Conservation (phyloP, 2,329 filamentous ascomycete species). For the Penicillium sp. region DNA sequence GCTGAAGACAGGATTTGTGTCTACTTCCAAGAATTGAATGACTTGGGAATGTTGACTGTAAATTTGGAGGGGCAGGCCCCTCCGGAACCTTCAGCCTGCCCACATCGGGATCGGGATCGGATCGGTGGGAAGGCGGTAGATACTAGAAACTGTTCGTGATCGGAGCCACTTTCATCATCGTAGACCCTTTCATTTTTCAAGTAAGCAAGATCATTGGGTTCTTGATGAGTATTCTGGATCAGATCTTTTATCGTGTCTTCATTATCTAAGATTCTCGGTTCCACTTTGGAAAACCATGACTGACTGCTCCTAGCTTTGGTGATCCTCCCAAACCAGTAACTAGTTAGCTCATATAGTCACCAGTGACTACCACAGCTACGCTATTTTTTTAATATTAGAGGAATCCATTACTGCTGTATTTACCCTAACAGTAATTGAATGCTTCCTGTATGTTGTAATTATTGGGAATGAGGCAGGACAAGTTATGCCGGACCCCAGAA, state of each 20-base stretch:
- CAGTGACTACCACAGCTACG: not conserved
- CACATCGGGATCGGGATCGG: conserved; percentile 5
- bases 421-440: not conserved
- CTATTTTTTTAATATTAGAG: not conserved
- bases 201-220: not conserved
- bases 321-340: too few relatives aligned
- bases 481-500: too few relatives aligned
- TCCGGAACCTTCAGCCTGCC: not conserved
- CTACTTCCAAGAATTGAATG: not conserved
- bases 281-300: too few relatives aligned
- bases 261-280: too few relatives aligned
- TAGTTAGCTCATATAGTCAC: too few relatives aligned
- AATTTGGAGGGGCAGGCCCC: not conserved
- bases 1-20: not conserved
- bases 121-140: conserved; percentile 6
- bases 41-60: not conserved
- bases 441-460: too few relatives aligned
- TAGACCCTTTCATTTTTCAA: not conserved
- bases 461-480: too few relatives aligned
- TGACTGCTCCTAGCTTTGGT: too few relatives aligned
- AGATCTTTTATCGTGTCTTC: too few relatives aligned
- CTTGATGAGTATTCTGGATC: too few relatives aligned
- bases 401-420: not conserved
- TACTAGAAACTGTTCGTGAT: not conserved
- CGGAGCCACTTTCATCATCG: not conserved